Conservation (phyloP, 2,329 filamentous ascomycete genomes). For the Colletotrichum sp. region DNA sequence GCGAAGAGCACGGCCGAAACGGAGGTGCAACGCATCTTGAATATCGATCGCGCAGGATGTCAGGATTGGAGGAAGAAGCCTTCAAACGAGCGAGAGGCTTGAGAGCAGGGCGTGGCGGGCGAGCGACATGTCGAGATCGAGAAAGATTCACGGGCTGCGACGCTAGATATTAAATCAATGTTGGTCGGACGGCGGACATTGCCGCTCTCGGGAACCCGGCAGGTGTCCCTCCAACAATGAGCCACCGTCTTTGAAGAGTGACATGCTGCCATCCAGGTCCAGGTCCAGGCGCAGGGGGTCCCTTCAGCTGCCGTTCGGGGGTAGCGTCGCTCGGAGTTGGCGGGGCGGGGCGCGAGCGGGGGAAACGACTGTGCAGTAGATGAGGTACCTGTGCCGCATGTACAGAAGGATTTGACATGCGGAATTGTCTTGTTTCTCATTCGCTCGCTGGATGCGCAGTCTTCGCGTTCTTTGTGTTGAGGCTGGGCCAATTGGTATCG, state of each 20-base stretch:
- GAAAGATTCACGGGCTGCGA: neutral
- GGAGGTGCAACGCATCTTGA: neutral
- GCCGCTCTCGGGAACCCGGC: neutral
- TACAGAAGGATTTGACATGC: neutral
- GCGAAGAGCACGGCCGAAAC: conserved; percentile 26
- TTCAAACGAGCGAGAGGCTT: neutral
- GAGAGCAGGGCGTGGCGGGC: neutral
- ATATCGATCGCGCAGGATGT: neutral
- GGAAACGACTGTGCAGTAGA: neutral
- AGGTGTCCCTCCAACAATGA: neutral
- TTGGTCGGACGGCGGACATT: neutral
- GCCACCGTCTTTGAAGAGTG: neutral
- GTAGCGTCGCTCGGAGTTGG: neutral
- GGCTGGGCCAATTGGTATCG: neutral
- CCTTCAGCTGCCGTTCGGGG: neutral
- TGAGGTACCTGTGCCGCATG: neutral
- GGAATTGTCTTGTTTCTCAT: neutral
- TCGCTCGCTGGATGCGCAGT: neutral
- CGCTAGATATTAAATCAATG: neutral
- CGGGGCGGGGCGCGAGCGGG: neutral
- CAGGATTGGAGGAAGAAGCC: neutral
- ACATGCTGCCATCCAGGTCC: neutral
- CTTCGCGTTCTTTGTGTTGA: neutral
- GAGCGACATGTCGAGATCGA: neutral
- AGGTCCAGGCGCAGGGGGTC: neutral